phyloP scores from a whole-genome alignment of 2,329 filamentous ascomycete genomes.

The Talaromyces rugulosus region DNA sequence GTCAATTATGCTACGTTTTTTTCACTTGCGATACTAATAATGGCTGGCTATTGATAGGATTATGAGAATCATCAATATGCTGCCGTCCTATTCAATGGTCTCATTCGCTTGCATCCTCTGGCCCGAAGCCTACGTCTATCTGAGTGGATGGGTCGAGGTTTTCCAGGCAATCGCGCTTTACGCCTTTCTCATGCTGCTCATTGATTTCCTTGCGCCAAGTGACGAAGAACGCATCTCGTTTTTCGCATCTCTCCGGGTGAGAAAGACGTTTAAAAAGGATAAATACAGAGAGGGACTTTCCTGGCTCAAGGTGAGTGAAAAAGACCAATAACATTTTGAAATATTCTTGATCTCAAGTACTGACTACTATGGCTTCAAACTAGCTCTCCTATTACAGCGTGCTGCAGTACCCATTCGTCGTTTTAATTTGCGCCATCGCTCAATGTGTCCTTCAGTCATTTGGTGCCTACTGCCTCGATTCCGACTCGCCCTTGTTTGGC shows the following conservation, averaged over 20 bases:
- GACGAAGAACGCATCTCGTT: neutral
- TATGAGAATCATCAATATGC: slow-evolving; percentile 3
- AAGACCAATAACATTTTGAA: neutral
- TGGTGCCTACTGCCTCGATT: neutral
- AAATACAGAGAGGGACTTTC: slow-evolving; percentile 3
- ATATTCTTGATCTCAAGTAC: neutral
- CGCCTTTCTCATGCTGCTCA: neutral
- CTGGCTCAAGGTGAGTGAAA: neutral
- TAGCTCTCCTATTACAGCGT: slow-evolving; percentile 3
- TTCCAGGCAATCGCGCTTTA: slow-evolving; percentile 2
- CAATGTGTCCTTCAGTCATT: neutral
- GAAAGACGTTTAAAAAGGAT: neutral
- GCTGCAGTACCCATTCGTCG: neutral
- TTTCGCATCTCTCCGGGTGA: neutral
- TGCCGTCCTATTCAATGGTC: neutral
- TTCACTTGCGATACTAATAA: neutral
- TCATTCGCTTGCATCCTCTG: neutral
- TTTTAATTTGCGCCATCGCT: neutral
- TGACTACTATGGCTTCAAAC: neutral
- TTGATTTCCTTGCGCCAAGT: slow-evolving; percentile 2
- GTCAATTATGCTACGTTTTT: neutral
- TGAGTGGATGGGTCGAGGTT: neutral
- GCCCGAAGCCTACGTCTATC: neutral
- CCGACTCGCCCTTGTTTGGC: neutral
- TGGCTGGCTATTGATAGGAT: neutral